Evolutionary conservation across 768 basidiomycete genomes (phyloP), one percentile per base, ranked within the genome.

Genomic region (Boletus rubescentipes): DNA sequence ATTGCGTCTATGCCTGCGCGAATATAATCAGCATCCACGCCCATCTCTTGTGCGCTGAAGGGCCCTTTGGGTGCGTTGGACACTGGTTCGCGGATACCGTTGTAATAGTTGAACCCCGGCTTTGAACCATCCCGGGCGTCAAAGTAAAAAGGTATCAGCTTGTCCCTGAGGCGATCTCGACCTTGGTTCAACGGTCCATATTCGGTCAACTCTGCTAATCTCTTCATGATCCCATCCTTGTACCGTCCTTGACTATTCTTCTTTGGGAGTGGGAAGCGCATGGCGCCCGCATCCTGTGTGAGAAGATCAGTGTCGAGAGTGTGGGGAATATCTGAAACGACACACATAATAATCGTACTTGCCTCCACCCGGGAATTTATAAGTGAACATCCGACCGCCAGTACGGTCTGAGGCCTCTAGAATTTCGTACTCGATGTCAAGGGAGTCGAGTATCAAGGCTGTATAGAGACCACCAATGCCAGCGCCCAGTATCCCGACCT

Each of bases 321-420:
- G 8, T 10, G 7, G 16, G 5, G 11, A 29, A 31, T 2, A 15
- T 16, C 5, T 10, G 12, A 21, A 15, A 32, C 1, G 21, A 3
- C 42, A 11, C 14, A 74, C 72, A 47, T 65, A 75, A 58, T 77
- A 76, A 47, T 76, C 67, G 21, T 73, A 71, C 30, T 58, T 40
- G 1, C 57, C 63, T 14, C 50, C 60, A 23, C 65, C 51, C 2
- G 56, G 51, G 63, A 80, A 81, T 10, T 66, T 63, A 53, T 80
- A 62, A 1, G 79, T 81, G 55, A 57, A 76, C 40, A 78, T 65
- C 9, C 78, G 72, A 11, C 80, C 80, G 1, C 80, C 79, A 21
- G 64, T 53, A 16, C 72, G 74, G 10, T 66, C 58, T 0, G 65
- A 66, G 3, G 73, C 77, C 62, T 80, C 80, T 8, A 80, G 51